A percentile compares a stretch with the other conserved stretches of the same genome.
These are phyloP conservation scores for Fraxinus sp. DNA, from an alignment of 305 asterid species.

Conservation along the genomic window DNA sequence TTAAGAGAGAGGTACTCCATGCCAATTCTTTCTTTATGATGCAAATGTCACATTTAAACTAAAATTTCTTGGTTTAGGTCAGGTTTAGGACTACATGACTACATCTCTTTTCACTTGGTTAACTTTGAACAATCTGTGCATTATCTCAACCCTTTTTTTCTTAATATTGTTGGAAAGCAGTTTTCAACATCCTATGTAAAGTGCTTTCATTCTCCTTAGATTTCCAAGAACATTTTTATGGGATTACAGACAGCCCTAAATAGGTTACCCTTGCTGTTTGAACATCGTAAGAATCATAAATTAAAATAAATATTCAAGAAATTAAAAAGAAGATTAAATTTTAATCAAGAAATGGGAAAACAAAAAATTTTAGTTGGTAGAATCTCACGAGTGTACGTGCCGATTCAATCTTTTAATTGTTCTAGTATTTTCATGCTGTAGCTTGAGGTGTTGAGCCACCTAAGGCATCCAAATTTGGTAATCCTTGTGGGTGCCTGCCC, in stretches of 20 bases:
- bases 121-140: neutral
- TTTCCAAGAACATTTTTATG: neutral
- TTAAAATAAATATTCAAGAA: neutral
- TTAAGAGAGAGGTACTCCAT: conserved; percentile 31
- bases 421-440: neutral
- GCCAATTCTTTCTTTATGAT: neutral
- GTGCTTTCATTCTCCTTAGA: neutral
- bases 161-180: neutral
- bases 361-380: neutral
- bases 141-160: neutral
- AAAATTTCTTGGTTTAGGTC: neutral
- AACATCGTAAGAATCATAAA: neutral
- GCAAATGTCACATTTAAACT: neutral
- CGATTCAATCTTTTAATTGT: neutral
- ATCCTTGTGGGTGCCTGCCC: conserved; percentile 39
- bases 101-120: neutral
- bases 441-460: conserved; percentile 33
- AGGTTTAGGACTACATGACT: neutral
- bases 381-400: neutral
- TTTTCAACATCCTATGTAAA: neutral
- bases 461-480: conserved; percentile 37
- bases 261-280: neutral
- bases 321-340: neutral
- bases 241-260: neutral
- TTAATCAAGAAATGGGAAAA: neutral